Percentiles rank a stretch among this genome's conserved stretches.
These are phyloP conservation scores for Fusarium tjaetaba DNA, from an alignment of 2,329 filamentous ascomycete species.

Conservation along the genomic window DNA sequence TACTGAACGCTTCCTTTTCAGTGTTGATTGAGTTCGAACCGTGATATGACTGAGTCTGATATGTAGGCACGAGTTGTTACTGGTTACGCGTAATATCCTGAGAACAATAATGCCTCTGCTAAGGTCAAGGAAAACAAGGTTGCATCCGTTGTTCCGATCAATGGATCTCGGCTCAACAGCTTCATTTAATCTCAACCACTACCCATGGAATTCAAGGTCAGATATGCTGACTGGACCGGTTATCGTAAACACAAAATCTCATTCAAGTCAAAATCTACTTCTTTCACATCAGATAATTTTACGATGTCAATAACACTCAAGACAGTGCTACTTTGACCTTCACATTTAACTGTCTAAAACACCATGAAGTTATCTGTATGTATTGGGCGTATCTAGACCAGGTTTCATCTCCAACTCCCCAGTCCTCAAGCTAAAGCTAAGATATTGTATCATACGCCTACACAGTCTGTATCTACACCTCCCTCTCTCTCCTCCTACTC, in stretches of 20 bases:
- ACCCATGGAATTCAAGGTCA: background rate
- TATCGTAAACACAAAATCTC: background rate
- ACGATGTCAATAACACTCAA: background rate
- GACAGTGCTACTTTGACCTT: background rate
- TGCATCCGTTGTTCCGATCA: conserved; percentile 19
- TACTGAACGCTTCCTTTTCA: background rate
- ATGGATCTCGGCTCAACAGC: conserved; percentile 19
- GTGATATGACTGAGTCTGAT: background rate
- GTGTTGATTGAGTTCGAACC: background rate
- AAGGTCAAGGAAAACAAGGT: background rate
- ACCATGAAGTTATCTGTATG: conserved; percentile 22
- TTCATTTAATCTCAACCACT: conserved; percentile 18
- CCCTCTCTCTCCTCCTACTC: conserved; percentile 12
- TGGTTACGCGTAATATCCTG: background rate
- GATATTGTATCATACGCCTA: conserved; percentile 31
- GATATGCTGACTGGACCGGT: background rate
- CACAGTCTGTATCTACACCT: conserved; percentile 38
- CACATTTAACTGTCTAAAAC: background rate
- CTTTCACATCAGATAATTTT: too few species aligned
- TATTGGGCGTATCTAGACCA: conserved; percentile 26
- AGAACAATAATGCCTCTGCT: background rate
- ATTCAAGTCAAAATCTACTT: background rate
- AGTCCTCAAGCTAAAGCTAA: conserved; percentile 16
- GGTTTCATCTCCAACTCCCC: conserved; percentile 24
- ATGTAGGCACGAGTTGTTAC: background rate